phyloP scores from a whole-genome alignment of 1,284 basidiomycete species.

The Neonothopanus nambi region DNA sequence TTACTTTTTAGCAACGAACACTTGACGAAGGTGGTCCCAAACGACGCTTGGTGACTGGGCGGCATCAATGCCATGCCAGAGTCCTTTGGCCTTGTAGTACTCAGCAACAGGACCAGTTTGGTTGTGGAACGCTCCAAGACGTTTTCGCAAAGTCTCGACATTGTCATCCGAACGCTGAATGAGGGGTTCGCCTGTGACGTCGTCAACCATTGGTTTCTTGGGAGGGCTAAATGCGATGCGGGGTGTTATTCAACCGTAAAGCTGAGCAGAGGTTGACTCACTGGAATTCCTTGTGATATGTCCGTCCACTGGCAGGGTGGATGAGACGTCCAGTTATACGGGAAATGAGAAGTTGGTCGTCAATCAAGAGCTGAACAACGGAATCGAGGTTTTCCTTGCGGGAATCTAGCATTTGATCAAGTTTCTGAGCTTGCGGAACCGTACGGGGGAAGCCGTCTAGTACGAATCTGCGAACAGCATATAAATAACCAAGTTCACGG shows the following conservation, averaged over 20 bases:
- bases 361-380: constrained; percentile 90
- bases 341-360: constrained; percentile 94
- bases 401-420: constrained; percentile 85
- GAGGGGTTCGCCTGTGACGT: constrained; percentile 93
- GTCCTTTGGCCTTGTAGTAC: constrained; percentile 90
- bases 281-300: constrained; percentile 96
- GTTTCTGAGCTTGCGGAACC: constrained; percentile 95
- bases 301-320: constrained; percentile 86
- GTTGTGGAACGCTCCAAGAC: constrained; percentile 83
- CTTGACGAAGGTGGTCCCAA: constrained; percentile 78
- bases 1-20: background rate
- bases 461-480: constrained; percentile 72
- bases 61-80: constrained; percentile 91
- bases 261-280: constrained; percentile 44
- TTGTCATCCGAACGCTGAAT: constrained; percentile 94
- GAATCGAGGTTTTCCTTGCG: constrained; percentile 90
- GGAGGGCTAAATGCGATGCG: constrained; percentile 69
- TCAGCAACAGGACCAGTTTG: constrained; percentile 97
- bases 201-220: constrained; percentile 93
- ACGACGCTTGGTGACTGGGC: constrained; percentile 91
- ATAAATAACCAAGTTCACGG: background rate
- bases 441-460: constrained; percentile 98
- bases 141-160: constrained; percentile 90
- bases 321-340: constrained; percentile 96
- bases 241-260: background rate